Conservation (phyloP, 305 asterid species). For the Ajuga reptans region DNA sequence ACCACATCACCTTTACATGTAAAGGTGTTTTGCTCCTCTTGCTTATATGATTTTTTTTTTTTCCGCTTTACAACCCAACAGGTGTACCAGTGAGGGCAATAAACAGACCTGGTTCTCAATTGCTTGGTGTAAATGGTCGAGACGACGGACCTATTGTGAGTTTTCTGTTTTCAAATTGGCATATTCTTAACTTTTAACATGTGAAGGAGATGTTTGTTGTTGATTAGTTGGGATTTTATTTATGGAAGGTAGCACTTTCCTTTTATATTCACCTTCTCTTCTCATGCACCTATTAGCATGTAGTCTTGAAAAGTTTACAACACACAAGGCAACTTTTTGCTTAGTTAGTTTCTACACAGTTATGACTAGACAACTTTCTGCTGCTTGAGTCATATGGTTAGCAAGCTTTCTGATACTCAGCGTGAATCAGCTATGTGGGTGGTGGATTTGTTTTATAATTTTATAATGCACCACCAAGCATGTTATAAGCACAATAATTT, state of each 20-base stretch:
- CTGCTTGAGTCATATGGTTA: neutral
- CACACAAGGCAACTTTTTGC: neutral
- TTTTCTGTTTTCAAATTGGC: conserved; percentile 20
- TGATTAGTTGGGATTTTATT: neutral
- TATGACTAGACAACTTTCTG: neutral
- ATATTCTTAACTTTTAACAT: neutral
- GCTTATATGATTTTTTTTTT: neutral
- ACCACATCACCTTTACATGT: neutral
- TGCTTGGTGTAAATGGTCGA: conserved; percentile 92
- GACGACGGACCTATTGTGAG: conserved; percentile 94
- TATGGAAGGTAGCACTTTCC: neutral
- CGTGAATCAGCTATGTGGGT: neutral
- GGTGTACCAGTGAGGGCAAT: conserved; percentile 75
- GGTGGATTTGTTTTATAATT: conserved; percentile 2
- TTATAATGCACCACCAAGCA: neutral
- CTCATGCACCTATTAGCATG: neutral
- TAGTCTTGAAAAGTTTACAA: neutral
- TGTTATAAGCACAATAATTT: neutral
- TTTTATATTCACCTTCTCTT: neutral
- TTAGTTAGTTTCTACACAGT: neutral
- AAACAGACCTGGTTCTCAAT: conserved; percentile 81
- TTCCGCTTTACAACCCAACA: conserved; percentile 29
- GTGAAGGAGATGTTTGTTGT: neutral
- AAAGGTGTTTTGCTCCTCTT: neutral
- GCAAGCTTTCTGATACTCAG: neutral